These are phyloP conservation scores for Fusarium cicatricum DNA, from an alignment of 2,329 filamentous ascomycete species.

Conservation along the genomic window DNA sequence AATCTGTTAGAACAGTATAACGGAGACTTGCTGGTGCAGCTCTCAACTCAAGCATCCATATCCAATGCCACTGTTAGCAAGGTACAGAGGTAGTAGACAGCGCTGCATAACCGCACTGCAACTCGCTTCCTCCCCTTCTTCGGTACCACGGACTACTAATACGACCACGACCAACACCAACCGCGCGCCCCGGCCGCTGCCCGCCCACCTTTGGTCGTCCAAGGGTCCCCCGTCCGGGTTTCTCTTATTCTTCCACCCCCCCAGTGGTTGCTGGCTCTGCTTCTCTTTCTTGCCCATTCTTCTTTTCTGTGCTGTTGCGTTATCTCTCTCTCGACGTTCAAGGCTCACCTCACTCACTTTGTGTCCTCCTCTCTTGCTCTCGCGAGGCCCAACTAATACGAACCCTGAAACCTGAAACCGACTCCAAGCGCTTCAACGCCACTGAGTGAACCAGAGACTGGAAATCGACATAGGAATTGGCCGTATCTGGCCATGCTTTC, in stretches of 20 bases:
- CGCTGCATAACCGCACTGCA: conserved; percentile 15
- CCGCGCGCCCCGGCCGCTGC: conserved; percentile 35
- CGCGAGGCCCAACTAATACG: conserved; percentile 1
- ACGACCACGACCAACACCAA: conserved; percentile 27
- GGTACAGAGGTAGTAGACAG: no score
- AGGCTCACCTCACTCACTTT: conserved; percentile 14
- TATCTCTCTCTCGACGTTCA: conserved; percentile 16
- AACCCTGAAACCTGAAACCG: conserved; percentile 31
- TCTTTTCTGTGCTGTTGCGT: conserved; percentile 22
- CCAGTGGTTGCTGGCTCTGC: conserved; percentile 7
- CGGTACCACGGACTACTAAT: conserved; percentile 5
- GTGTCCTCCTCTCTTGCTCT: neutral
- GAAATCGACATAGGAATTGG: neutral
- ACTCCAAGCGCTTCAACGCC: conserved; percentile 26
- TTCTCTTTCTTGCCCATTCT: conserved; percentile 12
- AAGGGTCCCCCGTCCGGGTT: conserved; percentile 27
- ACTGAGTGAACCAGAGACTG: conserved; percentile 10
- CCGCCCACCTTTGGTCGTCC: conserved; percentile 22
- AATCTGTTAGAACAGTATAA: no score
- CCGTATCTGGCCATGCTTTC: conserved; percentile 26
- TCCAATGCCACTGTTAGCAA: neutral
- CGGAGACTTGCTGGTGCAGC: neutral
- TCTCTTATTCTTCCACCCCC: conserved; percentile 26
- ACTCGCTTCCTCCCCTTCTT: conserved; percentile 7
- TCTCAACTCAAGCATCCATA: neutral